Conservation (phyloP, 768 basidiomycete genomes). For the Amanita rubescens region DNA sequence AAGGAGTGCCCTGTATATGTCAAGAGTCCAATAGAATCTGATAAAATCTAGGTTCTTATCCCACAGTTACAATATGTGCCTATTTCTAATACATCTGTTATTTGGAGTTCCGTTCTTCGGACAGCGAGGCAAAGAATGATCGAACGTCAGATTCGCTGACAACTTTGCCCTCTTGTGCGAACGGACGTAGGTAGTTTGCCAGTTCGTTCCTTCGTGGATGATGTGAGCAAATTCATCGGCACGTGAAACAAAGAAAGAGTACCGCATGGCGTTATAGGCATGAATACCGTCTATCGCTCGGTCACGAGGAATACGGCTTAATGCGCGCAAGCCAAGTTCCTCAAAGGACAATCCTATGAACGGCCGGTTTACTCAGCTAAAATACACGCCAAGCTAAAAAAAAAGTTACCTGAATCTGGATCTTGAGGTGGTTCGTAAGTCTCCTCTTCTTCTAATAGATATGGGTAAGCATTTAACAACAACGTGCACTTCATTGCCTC, state of each 20-base stretch:
- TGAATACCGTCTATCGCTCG: constrained; percentile 77
- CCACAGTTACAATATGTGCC: not conserved
- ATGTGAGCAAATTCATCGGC: not conserved
- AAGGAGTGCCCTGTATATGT: not conserved
- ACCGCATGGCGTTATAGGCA: constrained; percentile 83
- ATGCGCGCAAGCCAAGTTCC: constrained; percentile 75
- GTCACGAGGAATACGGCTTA: constrained; percentile 68
- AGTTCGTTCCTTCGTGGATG: constrained; percentile 57
- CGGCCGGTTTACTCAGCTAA: not conserved
- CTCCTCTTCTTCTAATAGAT: constrained; percentile 70
- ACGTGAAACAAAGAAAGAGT: constrained; percentile 14
- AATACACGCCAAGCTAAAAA: not conserved
- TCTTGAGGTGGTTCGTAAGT: constrained; percentile 83
- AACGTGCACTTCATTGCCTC: constrained; percentile 46
- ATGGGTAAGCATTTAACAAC: constrained; percentile 45
- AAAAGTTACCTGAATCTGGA: constrained; percentile 61
- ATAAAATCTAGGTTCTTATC: not conserved
- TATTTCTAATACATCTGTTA: not conserved
- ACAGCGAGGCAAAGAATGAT: constrained; percentile 54
- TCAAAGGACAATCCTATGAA: constrained; percentile 65
- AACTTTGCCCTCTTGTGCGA: constrained; percentile 69
- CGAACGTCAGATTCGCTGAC: constrained; percentile 69
- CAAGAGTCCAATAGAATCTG: not conserved
- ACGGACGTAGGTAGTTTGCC: constrained; percentile 65
- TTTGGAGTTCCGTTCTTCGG: constrained; percentile 21